Evolutionary conservation across 306 rosid genomes (phyloP).

Genomic region (Bauhinia variegata): DNA sequence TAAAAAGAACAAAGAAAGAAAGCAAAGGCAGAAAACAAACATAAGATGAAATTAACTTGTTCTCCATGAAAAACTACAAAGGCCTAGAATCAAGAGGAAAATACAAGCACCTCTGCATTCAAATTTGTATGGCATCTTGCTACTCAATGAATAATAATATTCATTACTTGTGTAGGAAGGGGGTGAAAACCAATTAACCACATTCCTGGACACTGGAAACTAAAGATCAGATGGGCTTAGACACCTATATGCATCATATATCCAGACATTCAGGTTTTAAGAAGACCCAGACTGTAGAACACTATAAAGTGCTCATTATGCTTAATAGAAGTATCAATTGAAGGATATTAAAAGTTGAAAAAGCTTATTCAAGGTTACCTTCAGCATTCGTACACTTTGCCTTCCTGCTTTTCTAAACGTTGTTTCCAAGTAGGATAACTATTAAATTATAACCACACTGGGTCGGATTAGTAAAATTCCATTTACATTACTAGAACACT

Average conservation of each 20-base stretch:
- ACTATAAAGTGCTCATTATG: slow-evolving; percentile 3
- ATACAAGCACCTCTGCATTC: slow-evolving; percentile 19
- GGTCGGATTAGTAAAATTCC: slow-evolving; percentile 3
- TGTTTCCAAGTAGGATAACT: not conserved
- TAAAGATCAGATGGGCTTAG: slow-evolving; percentile 24
- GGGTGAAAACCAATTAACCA: slow-evolving; percentile 1
- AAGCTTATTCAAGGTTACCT: not conserved
- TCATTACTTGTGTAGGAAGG: slow-evolving; percentile 7
- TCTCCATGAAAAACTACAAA: not conserved
- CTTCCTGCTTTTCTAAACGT: not conserved
- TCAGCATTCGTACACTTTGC: not conserved
- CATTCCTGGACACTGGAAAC: slow-evolving; percentile 12
- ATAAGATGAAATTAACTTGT: slow-evolving; percentile 18
- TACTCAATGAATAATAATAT: not conserved
- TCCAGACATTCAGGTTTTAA: slow-evolving; percentile 6
- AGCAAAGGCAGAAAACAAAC: slow-evolving; percentile 22
- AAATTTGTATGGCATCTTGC: slow-evolving; percentile 19
- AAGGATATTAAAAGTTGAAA: not conserved
- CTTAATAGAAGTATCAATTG: slow-evolving; percentile 16
- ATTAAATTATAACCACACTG: slow-evolving; percentile 4
- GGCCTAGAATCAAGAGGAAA: not conserved
- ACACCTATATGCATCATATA: slow-evolving; percentile 14
- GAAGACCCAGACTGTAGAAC: not conserved
- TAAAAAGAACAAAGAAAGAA: slow-evolving; percentile 28
- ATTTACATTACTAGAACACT: slow-evolving; percentile 12